These are phyloP conservation scores for Mortierella polycephala DNA, from an alignment of 371 early-diverging fungal species.

Conservation along the genomic window DNA sequence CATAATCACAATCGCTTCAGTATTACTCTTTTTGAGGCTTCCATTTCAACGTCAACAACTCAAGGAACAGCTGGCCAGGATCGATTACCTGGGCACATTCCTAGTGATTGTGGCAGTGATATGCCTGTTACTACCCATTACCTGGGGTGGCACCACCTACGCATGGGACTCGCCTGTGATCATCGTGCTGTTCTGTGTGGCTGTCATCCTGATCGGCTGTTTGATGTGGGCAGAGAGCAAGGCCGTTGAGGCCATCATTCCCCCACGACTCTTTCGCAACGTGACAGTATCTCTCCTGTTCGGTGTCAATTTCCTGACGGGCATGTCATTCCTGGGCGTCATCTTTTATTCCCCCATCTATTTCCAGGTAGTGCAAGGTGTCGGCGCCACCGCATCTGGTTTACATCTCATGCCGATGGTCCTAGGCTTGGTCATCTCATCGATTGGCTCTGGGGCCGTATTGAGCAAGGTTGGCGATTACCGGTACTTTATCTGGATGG, in stretches of 20 bases:
- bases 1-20: slow-evolving; percentile 54
- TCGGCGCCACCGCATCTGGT: slow-evolving; percentile 67
- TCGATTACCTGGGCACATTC: slow-evolving; percentile 67
- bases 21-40: slow-evolving; percentile 64
- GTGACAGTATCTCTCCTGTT: slow-evolving; percentile 59
- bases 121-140: slow-evolving; percentile 64
- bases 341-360: slow-evolving; percentile 80
- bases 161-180: slow-evolving; percentile 64
- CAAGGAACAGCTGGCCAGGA: slow-evolving; percentile 56
- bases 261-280: slow-evolving; percentile 60
- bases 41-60: slow-evolving; percentile 57
- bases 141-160: slow-evolving; percentile 69
- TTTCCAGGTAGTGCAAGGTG: slow-evolving; percentile 77
- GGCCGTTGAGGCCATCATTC: slow-evolving; percentile 64
- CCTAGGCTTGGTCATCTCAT: slow-evolving; percentile 50
- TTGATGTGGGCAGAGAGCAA: slow-evolving; percentile 56
- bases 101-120: slow-evolving; percentile 63
- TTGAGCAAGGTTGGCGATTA: slow-evolving; percentile 50
- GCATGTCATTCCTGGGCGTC: slow-evolving; percentile 62
- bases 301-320: slow-evolving; percentile 61
- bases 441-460: slow-evolving; percentile 34
- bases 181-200: slow-evolving; percentile 58
- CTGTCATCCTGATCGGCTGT: slow-evolving; percentile 49
- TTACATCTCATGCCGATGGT: slow-evolving; percentile 70
- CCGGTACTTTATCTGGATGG: slow-evolving; percentile 58